These are phyloP conservation scores for Teunomyces panamensis DNA, from an alignment of 805 yeast genomes.

Conservation along the genomic window DNA sequence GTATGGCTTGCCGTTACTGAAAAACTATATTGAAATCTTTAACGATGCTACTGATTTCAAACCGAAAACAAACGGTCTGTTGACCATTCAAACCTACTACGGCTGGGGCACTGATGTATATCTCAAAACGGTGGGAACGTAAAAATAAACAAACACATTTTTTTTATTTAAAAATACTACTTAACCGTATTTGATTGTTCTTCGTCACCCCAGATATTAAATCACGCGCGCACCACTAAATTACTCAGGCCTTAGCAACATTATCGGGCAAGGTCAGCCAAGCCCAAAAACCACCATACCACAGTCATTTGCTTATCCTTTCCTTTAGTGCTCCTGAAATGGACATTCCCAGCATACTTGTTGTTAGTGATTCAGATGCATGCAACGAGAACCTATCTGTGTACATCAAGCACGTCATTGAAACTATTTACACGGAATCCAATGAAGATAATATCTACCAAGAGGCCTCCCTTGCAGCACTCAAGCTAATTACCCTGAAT, in stretches of 20 bases:
- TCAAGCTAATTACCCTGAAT: slow-evolving; percentile 36
- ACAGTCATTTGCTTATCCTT: neutral
- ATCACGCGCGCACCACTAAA: neutral
- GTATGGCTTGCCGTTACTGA: slow-evolving; percentile 85
- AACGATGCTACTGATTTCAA: slow-evolving; percentile 26
- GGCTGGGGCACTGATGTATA: slow-evolving; percentile 49
- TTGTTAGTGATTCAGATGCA: slow-evolving; percentile 38
- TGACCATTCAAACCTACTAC: slow-evolving; percentile 38
- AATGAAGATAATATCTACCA: slow-evolving; percentile 22
- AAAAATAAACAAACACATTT: neutral
- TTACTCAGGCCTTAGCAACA: neutral
- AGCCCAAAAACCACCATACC: too few relatives aligned
- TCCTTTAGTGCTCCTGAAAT: neutral
- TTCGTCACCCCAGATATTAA: neutral
- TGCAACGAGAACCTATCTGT: slow-evolving; percentile 38
- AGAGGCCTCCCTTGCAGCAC: slow-evolving; percentile 29
- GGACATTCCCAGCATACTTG: slow-evolving; percentile 3
- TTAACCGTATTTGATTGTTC: too few relatives aligned
- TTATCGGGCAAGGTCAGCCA: neutral
- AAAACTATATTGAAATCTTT: slow-evolving; percentile 41
- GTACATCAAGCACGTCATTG: slow-evolving; percentile 32
- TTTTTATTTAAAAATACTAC: neutral
- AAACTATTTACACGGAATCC: slow-evolving; percentile 21
- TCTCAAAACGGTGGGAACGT: slow-evolving; percentile 35
- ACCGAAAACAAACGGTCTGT: slow-evolving; percentile 33